These are phyloP conservation scores for Solanum hybrid DNA, from an alignment of 305 asterid genomes.

Conservation along the genomic window DNA sequence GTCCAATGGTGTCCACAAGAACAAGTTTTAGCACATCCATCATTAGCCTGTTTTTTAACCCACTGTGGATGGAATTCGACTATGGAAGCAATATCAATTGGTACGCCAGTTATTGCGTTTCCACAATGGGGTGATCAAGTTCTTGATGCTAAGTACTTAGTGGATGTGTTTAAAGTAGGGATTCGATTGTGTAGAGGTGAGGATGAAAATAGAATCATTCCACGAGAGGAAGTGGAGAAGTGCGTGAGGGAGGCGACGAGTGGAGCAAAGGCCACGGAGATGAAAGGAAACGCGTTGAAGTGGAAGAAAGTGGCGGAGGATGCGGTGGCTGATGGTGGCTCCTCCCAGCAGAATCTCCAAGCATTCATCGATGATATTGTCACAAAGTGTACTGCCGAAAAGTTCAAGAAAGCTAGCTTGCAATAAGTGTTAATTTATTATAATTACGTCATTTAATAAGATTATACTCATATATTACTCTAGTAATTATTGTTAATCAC, in stretches of 20 bases:
- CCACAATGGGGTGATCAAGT: conserved; percentile 96
- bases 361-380: neutral
- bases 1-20: conserved; percentile 81
- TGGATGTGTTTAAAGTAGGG: conserved; percentile 61
- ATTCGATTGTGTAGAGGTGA: conserved; percentile 62
- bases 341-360: conserved; percentile 39
- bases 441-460: neutral
- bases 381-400: neutral
- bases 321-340: conserved; percentile 58
- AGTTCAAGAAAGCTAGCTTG: neutral
- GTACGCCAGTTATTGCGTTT: conserved; percentile 59
- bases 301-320: conserved; percentile 70
- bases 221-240: conserved; percentile 46
- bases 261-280: conserved; percentile 39
- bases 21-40: conserved; percentile 50
- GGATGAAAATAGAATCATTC: conserved; percentile 39
- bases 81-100: conserved; percentile 58
- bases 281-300: conserved; percentile 39
- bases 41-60: conserved; percentile 63
- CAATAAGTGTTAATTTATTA: neutral
- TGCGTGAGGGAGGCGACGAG: conserved; percentile 37
- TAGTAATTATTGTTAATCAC: neutral
- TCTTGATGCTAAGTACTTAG: conserved; percentile 62
- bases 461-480: neutral
- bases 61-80: conserved; percentile 96